Evolutionary conservation across 2,329 filamentous ascomycete genomes (phyloP).

Genomic region (Dactylonectria macrodidyma): DNA sequence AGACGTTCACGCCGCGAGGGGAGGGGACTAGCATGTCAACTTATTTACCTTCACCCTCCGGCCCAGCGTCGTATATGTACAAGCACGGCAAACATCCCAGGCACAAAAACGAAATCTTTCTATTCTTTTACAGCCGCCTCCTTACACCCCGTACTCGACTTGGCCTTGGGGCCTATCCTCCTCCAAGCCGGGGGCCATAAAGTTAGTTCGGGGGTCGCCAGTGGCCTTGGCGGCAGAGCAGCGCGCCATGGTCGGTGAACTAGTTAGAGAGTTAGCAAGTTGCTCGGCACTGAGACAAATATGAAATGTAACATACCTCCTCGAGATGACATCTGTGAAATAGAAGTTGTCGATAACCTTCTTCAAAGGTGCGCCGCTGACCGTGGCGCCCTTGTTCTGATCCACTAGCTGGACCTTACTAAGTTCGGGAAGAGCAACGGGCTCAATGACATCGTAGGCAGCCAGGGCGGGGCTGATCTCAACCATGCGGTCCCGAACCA

Average conservation of each 20-base stretch:
- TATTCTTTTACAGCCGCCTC: constrained; percentile 54
- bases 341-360: constrained; percentile 96
- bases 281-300: constrained; percentile 34
- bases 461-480: constrained; percentile 94
- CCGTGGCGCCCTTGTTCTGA: constrained; percentile 90
- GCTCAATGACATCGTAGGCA: constrained; percentile 92
- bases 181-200: constrained; percentile 81
- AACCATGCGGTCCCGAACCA: constrained; percentile 91
- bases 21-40: constrained; percentile 46
- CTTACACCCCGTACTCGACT: constrained; percentile 70
- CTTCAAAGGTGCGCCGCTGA: constrained; percentile 81
- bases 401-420: constrained; percentile 97
- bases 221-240: constrained; percentile 94
- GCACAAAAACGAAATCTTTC: constrained; percentile 51
- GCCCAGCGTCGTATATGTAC: constrained; percentile 58
- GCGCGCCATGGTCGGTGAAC: constrained; percentile 98
- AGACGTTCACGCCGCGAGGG: constrained; percentile 39
- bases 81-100: constrained; percentile 52
- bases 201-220: constrained; percentile 83
- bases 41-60: constrained; percentile 51
- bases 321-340: constrained; percentile 96
- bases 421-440: constrained; percentile 79
- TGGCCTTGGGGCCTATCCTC: constrained; percentile 75
- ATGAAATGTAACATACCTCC: constrained; percentile 77
- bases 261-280: constrained; percentile 56